Percentiles rank a stretch among this genome's conserved stretches.
phyloP scores from a whole-genome alignment of 495 filamentous ascomycete species.

The Thermothielavioides terrestris region DNA sequence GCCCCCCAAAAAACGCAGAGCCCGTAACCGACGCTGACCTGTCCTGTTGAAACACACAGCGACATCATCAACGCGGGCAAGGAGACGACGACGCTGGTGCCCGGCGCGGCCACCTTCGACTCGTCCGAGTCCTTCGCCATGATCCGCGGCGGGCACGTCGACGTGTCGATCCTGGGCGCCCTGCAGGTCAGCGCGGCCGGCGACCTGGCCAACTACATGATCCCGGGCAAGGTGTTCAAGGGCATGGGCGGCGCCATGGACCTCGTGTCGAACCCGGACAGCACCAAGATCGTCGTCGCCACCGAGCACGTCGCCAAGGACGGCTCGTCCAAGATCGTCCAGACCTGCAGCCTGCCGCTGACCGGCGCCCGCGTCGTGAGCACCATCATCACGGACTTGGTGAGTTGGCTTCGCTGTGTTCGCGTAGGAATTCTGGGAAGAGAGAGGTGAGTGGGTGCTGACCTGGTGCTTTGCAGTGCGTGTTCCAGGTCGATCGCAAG shows the following conservation, averaged over 20 bases:
- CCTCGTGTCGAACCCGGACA: conserved; percentile 50
- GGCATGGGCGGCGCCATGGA: conserved; percentile 60
- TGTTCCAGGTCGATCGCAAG: conserved; percentile 49
- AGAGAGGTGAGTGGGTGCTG: neutral
- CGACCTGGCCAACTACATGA: conserved; percentile 57
- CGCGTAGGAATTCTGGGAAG: no score
- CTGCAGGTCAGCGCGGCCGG: conserved; percentile 51
- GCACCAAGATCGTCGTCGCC: conserved; percentile 53
- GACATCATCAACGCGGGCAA: conserved; percentile 57
- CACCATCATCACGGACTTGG: conserved; percentile 52
- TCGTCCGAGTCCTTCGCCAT: conserved; percentile 52
- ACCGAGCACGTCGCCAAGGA: conserved; percentile 57
- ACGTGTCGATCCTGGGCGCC: conserved; percentile 52
- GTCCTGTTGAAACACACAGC: no score
- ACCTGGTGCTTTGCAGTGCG: conserved; percentile 33
- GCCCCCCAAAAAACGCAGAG: neutral
- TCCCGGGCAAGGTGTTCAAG: conserved; percentile 55
- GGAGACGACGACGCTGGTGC: conserved; percentile 50
- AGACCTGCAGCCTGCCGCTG: conserved; percentile 47
- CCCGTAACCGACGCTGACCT: no score
- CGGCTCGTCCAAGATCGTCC: conserved; percentile 50
- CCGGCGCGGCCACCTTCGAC: conserved; percentile 50
- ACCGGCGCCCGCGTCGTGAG: conserved; percentile 46
- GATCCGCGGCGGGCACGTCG: conserved; percentile 53
- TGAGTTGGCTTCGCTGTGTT: no score